Base-by-base conservation (phyloP, 148 eudicot species). In the Spergularia marina region DNA sequence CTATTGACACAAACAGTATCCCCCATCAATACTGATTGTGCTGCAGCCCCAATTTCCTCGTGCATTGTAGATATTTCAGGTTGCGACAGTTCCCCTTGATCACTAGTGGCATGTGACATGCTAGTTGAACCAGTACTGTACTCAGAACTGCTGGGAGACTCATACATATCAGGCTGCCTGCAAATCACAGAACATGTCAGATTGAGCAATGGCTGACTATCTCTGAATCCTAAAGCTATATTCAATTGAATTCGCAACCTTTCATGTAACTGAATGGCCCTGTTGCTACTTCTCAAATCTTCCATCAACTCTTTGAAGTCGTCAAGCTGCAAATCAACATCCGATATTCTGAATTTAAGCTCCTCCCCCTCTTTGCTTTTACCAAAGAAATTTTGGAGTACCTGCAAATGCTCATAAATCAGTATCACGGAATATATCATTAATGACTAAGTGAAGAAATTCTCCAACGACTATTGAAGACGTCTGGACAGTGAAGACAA, bases 131-230 rank as follows among this genome's bases (percentile, higher is more conserved):
- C 97, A 12, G 90, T 86, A 83, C 96, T 92, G 54, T 85, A 86
- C 72, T 92, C 97, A 10, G 99, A 91, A 86, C 92, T 87, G 76
- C 88, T 86, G 40, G 92, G 86, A 57, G 97, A 90, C 58, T 84
- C 90, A 44, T 87, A 87, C 53, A 82, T 53, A 64, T 85, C 92
- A 75, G 80, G 85, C 79, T 85, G 84, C 89, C 99, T 95, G 85
- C 66, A 77, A n/a, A 81, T 20, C 62, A 68, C 30, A 72, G 30
- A 34, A 53, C 30, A 34, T 55, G 69, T 80, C 47, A 80, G 71
- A 75, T 4, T 65, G 41, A 53, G 53, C 12, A 73, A n/a, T n/a
- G 12, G 10, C 4, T 60, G 20, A 11, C 25, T 55, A 0, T 7
- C 53, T 49, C 53, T 41, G 40, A 59, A 72, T 55, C 10, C 0